Evolutionary conservation across 257 asterid genomes (phyloP), one percentile per base, ranked within the genome.

Genomic region (Prunella vulgaris): DNA sequence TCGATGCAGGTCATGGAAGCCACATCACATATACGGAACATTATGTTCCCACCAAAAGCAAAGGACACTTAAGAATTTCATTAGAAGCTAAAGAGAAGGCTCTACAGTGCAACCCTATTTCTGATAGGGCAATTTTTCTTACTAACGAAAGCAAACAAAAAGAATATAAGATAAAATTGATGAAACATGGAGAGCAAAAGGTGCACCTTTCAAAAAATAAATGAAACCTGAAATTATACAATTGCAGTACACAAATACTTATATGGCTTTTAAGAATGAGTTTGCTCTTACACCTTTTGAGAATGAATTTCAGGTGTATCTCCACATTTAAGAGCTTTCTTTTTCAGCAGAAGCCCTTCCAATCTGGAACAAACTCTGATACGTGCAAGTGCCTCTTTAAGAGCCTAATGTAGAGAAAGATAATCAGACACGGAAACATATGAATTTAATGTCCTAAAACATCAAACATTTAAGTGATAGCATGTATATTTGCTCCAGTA

Each of bases 311-410:
- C 96, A 66, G 89, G 77, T 44, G 94, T 85, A 70, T 90, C 96
- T 65, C 96, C 97, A 82, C 68, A 76, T 76, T 81, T 93, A 59
- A 90, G 80, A 82, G 81, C 72, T 77, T 78, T 88, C 86, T 90
- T 90, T 88, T 82, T 87, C 85, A 93, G 78, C 57, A 93, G 76
- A 79, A 93, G 92, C 65, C 84, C 96, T 80, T 90, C 98, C 65
- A 93, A 32, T 80, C 84, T 83, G 76, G 98, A 88, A 85, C 98
- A 90, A 71, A 78, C 75, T 80, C 96, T 86, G 85, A 93, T 86
- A 75, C 71, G 95, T n/a, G 84, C 80, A 82, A 90, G 96, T 58
- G 91, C 93, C 77, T 79, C 90, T 84, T 85, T 88, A 69, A 86
- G 86, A 79, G 80, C 95, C 98, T 90, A 71, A 56, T 66, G 64